Evolutionary conservation across 805 yeast genomes (phyloP).

Genomic region (Sugiyamaella valdiviana): DNA sequence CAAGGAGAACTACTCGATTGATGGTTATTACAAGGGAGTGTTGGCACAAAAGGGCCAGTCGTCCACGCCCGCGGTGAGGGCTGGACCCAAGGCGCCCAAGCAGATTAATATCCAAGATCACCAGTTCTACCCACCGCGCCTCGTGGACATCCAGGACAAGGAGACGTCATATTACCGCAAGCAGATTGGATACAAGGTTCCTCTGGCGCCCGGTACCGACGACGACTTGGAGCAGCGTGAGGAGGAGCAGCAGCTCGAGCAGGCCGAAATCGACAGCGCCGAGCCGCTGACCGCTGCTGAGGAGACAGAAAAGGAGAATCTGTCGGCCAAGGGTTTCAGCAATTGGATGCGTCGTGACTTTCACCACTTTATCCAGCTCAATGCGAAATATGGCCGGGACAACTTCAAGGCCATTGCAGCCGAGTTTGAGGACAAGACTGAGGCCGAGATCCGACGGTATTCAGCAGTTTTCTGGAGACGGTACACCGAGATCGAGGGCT

Average conservation of each 20-base stretch:
- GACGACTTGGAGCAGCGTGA: constrained; percentile 39
- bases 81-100: constrained; percentile 78
- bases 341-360: constrained; percentile 89
- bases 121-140: constrained; percentile 78
- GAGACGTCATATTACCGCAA: constrained; percentile 75
- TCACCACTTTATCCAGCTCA: constrained; percentile 65
- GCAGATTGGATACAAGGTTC: constrained; percentile 57
- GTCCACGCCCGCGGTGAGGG: constrained; percentile 26
- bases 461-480: constrained; percentile 77
- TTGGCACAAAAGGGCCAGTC: constrained; percentile 44
- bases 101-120: constrained; percentile 80
- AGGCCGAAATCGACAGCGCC: constrained; percentile 67
- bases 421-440: constrained; percentile 76
- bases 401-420: constrained; percentile 61
- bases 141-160: constrained; percentile 69
- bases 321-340: constrained; percentile 61
- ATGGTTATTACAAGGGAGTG: constrained; percentile 77
- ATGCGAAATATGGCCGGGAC: constrained; percentile 77
- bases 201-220: constrained; percentile 50
- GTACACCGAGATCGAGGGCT: constrained; percentile 76
- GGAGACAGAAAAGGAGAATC: constrained; percentile 58
- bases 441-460: constrained; percentile 73
- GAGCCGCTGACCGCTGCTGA: constrained; percentile 73
- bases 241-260: constrained; percentile 51
- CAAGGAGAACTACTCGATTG: constrained; percentile 68